A percentile compares a stretch with the other conserved stretches of the same genome.
Conservation (phyloP, 805 yeast species). For the Ogataea paradorogensis region DNA sequence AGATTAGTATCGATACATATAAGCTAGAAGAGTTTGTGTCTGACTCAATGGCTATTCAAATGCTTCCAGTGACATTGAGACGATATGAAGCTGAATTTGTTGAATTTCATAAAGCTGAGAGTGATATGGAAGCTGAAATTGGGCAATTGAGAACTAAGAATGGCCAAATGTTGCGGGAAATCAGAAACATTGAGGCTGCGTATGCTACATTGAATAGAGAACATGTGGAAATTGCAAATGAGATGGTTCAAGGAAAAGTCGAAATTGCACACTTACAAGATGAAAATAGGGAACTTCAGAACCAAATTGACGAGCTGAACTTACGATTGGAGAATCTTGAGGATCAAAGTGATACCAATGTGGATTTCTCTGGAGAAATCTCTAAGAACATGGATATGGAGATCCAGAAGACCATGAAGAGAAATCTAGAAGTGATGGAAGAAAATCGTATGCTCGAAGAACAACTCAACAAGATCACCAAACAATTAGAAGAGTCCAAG, state of each 20-base stretch:
- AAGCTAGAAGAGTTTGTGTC: conserved; percentile 69
- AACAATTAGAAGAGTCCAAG: conserved; percentile 22
- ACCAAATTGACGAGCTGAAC: conserved; percentile 47
- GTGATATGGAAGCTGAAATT: conserved; percentile 60
- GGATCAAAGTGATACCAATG: conserved; percentile 22
- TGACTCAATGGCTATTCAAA: conserved; percentile 72
- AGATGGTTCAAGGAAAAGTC: conserved; percentile 77
- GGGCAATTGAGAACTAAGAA: conserved; percentile 60
- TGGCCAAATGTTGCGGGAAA: conserved; percentile 68
- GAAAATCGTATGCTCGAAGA: conserved; percentile 57
- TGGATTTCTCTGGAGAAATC: conserved; percentile 31
- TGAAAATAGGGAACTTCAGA: conserved; percentile 61
- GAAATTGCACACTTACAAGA: conserved; percentile 70
- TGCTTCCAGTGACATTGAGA: conserved; percentile 69
- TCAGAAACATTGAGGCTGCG: conserved; percentile 67
- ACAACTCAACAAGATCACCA: conserved; percentile 42
- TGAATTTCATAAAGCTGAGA: conserved; percentile 67
- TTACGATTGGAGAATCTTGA: conserved; percentile 37
- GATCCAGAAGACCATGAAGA: conserved; percentile 55
- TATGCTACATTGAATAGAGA: conserved; percentile 71
- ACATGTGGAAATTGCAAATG: conserved; percentile 84
- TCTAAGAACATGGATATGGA: conserved; percentile 43
- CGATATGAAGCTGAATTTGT: conserved; percentile 73
- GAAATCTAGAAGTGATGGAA: conserved; percentile 65
- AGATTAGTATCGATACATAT: conserved; percentile 38